Conservation (phyloP, 371 early-diverging fungal genomes). For the Parasitella parasitica region DNA sequence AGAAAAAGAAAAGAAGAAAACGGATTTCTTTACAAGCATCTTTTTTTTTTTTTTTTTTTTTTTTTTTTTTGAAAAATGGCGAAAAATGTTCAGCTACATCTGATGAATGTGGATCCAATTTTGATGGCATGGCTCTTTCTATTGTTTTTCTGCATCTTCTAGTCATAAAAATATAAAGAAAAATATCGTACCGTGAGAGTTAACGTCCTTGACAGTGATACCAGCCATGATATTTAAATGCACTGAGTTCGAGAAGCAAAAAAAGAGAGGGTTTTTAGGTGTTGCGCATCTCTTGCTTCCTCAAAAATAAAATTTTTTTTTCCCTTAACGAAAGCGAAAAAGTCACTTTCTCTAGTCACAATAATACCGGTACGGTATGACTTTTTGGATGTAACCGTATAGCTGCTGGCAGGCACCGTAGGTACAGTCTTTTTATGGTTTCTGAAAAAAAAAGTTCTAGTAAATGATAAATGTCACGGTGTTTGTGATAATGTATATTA, state of each 20-base stretch:
- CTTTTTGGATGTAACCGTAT: slow-evolving; percentile 1
- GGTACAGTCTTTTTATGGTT: too few relatives aligned
- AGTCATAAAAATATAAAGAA: background rate
- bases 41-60: background rate
- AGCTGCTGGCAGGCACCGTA: too few relatives aligned
- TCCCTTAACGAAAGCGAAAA: background rate
- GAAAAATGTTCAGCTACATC: background rate
- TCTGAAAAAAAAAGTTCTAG: too few relatives aligned
- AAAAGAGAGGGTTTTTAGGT: slow-evolving; percentile 24
- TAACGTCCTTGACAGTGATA: slow-evolving; percentile 95
- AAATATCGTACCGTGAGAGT: slow-evolving; percentile 64
- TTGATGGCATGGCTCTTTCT: background rate
- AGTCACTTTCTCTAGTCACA: background rate
- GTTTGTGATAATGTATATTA: too few relatives aligned
- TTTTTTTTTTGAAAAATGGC: background rate
- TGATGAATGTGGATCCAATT: background rate
- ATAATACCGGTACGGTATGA: background rate
- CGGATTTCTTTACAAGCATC: background rate
- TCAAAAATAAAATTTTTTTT: slow-evolving; percentile 24
- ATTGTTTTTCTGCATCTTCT: background rate
- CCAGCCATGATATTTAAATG: slow-evolving; percentile 51
- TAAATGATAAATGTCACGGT: too few relatives aligned
- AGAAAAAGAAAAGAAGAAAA: too few relatives aligned
- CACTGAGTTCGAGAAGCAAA: slow-evolving; percentile 26
- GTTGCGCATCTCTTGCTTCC: background rate